Evolutionary conservation across 176 grass and related monocot genomes (phyloP), one percentile per base, ranked within the genome.

Genomic region (Calamus simplicifolius): DNA sequence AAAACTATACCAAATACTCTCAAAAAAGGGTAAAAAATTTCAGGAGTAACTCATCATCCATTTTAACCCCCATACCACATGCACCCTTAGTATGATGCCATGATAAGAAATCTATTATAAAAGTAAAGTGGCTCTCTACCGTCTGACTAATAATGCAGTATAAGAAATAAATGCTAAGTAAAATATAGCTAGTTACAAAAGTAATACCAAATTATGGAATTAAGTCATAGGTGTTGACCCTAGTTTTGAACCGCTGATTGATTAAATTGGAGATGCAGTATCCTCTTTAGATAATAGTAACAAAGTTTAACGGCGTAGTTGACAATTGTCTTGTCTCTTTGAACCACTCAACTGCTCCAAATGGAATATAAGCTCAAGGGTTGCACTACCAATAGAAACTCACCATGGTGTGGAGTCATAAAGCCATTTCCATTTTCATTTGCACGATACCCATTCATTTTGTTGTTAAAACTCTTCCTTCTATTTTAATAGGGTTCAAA

Each of bases 241-340:
- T 52, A 70, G 62, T 69, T 88, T 83, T 2, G 87, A 98, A 66
- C 93, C 87, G 12, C 64, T 77, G n/a, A 92, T 58, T 26, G 93
- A 89, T 53, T 87, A 75, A 23, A 92, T 92, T 23, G 89, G 85
- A 62, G 93, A 85, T 79, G 82, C 72, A 59, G 78, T 82, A 61
- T 98, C 93, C 12, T 81, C 87, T 55, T 88, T 96, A 3, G 77
- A 88, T 55, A 23, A 64, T 64, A 18, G 43, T 51, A 12, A 79
- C 89, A 57, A 90, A 77, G 62, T 85, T 82, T 50, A 90, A 61
- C 1, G 81, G 92, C n/a, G 49, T 25, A 6, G 65, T 48, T 18
- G 77, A 80, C 57, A 87, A 27, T 54, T 77, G 54, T 48, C 80
- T 80, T 51, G 74, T 61, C 57, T 83, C 87, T 63, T 54, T 80